Evolutionary conservation across 495 filamentous ascomycete species (phyloP), one percentile per base, ranked within the genome.

Genomic region (Chaetomium tenue): DNA sequence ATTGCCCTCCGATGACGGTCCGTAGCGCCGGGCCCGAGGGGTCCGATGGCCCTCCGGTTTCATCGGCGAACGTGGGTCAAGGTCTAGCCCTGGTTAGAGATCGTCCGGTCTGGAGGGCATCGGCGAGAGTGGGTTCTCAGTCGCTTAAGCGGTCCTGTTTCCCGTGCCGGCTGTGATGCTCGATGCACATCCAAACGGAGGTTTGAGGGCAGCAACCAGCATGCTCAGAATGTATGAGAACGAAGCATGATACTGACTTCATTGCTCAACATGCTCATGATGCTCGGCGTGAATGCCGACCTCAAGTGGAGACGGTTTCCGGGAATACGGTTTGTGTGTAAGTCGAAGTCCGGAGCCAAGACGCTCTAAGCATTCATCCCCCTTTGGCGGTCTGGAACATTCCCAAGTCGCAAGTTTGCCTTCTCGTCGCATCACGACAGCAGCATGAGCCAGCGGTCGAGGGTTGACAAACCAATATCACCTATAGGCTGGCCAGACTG

Each of bases 1-100:
- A 58, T 58, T 22, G 5, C 8, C 37, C 26, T 60, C 58, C 58
- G 58, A 60, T 60, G 58, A 52, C 58, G 58, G 58, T 20, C 26
- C 28, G 25, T 20, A 23, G 16, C 23, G 39, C 18, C 44, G 44
- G 47, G 12, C 11, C 30, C 3, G 46, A 37, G 20, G 20, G 58
- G 20, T 60, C 58, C 58, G 58, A 60, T 51, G 30, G 42, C 9
- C 28, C 58, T 60, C 58, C 58, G 58, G 30, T 39, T 20, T 11
- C 18, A 33, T 60, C 58, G 58, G 58, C 22, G 58, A 26, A 2
- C 3, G 47, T 51, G 26, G 30, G 44, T 60, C 44, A 20, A 26
- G 25, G 2, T 3, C 44, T 5, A 50, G 8, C 8, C 25, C 58
- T 50, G 11, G 55, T 9, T 47, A 33, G 44, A n/a, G 22, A 47